A percentile compares a stretch with the other conserved stretches of the same genome.
These are phyloP conservation scores for Pythium coloratum DNA, from an alignment of 352 stramenopile species.

Conservation along the genomic window DNA sequence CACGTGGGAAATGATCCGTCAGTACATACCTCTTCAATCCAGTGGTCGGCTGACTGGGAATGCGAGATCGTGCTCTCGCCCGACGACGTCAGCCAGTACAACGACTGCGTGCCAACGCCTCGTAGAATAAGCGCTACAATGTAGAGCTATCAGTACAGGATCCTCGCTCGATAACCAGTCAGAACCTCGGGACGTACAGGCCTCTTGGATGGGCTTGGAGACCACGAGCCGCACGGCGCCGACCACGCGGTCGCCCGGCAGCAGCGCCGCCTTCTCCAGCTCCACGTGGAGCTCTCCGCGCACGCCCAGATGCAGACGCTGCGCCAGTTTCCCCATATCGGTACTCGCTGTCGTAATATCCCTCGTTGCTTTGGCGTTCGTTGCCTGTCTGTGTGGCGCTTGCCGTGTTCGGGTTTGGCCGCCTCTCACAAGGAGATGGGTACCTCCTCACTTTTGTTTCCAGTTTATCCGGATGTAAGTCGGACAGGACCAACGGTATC, in stretches of 20 bases:
- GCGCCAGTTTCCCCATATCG: constrained; percentile 8
- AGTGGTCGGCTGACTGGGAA: neutral
- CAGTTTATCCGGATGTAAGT: neutral
- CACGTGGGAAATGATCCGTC: no score
- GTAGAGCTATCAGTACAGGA: neutral
- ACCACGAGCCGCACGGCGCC: neutral
- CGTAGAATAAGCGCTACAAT: neutral
- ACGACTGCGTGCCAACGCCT: neutral
- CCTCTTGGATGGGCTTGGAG: constrained; percentile 6
- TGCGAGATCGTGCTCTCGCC: neutral
- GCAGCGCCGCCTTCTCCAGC: neutral
- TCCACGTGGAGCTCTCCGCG: neutral
- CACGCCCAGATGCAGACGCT: constrained; percentile 2
- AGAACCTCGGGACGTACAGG: neutral
- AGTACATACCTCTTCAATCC: neutral
- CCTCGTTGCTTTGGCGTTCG: no score
- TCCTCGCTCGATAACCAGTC: neutral
- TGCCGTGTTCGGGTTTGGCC: neutral
- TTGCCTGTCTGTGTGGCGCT: neutral
- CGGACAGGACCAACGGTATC: neutral
- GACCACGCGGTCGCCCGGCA: neutral
- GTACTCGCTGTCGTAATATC: neutral
- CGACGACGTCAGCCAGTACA: constrained; percentile 1
- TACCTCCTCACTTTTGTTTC: neutral
- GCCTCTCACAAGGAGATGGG: neutral